phyloP scores from a whole-genome alignment of 2,329 filamentous ascomycete genomes.

The Zymoseptoria ardabiliae region DNA sequence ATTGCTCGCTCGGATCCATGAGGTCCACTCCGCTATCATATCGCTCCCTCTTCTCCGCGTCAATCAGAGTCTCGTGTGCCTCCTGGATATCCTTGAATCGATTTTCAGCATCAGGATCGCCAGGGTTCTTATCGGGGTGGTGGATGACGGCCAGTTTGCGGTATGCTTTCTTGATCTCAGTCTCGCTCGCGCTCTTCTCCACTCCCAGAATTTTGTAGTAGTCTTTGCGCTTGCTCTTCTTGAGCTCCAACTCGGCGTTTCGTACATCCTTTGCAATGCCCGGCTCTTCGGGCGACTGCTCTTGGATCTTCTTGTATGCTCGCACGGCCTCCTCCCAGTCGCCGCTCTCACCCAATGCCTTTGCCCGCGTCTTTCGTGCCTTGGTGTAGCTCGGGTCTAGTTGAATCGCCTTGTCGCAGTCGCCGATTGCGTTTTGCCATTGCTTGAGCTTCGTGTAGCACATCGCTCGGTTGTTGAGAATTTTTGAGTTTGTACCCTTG shows the following conservation, averaged over 20 bases:
- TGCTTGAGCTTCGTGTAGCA: slow-evolving; percentile 78
- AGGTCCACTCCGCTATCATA: slow-evolving; percentile 93
- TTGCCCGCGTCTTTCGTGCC: slow-evolving; percentile 88
- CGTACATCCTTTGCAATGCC: slow-evolving; percentile 77
- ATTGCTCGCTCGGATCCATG: slow-evolving; percentile 81
- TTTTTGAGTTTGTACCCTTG: slow-evolving; percentile 88
- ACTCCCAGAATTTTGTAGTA: slow-evolving; percentile 97
- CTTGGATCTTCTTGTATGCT: slow-evolving; percentile 80
- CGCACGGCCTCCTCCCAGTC: slow-evolving; percentile 87
- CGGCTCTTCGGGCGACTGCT: slow-evolving; percentile 74
- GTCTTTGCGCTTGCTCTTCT: slow-evolving; percentile 96
- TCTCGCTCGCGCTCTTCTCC: slow-evolving; percentile 74
- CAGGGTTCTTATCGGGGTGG: slow-evolving; percentile 96
- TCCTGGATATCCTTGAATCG: slow-evolving; percentile 98
- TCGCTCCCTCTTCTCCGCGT: slow-evolving; percentile 82
- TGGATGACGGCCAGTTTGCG: slow-evolving; percentile 87
- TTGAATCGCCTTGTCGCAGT: slow-evolving; percentile 76
- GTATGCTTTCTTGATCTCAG: slow-evolving; percentile 93
- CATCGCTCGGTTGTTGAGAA: slow-evolving; percentile 86
- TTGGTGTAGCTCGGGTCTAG: slow-evolving; percentile 82
- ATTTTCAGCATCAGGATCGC: slow-evolving; percentile 73
- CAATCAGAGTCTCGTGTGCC: slow-evolving; percentile 91
- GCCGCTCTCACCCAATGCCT: slow-evolving; percentile 74
- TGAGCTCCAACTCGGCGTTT: slow-evolving; percentile 86
- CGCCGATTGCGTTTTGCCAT: slow-evolving; percentile 70